Conservation (phyloP, 2,329 filamentous ascomycete species). For the Kalmusia sp. region DNA sequence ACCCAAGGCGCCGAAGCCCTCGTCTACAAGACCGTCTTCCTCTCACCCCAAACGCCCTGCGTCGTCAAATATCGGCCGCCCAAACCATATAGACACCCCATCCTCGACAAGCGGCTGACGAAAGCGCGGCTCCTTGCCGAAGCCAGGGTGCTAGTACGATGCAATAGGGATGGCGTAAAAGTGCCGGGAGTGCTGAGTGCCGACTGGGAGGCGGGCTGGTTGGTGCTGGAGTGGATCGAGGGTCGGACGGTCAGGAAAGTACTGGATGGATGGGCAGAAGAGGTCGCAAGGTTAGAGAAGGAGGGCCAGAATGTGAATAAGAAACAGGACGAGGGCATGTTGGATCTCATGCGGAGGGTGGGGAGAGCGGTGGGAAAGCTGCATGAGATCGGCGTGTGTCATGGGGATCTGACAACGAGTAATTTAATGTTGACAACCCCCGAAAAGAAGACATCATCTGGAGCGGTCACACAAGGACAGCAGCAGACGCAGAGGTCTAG, state of each 20-base stretch:
- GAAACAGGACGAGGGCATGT: constrained; percentile 34
- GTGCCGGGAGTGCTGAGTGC: constrained; percentile 82
- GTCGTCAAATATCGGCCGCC: constrained; percentile 90
- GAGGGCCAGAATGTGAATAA: constrained; percentile 31
- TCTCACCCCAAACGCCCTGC: constrained; percentile 70
- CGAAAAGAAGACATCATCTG: neutral
- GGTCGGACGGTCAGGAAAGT: constrained; percentile 73
- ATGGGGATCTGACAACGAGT: constrained; percentile 96
- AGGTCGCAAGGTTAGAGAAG: constrained; percentile 33
- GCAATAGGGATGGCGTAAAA: constrained; percentile 76
- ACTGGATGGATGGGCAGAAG: constrained; percentile 71
- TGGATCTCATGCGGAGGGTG: constrained; percentile 71
- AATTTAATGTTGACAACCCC: constrained; percentile 78
- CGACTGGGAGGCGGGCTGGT: constrained; percentile 67
- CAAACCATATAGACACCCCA: constrained; percentile 91
- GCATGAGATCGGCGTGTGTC: constrained; percentile 85
- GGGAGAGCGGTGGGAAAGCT: constrained; percentile 75
- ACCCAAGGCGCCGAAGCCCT: constrained; percentile 96
- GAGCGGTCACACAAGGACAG: neutral
- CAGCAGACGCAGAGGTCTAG: neutral
- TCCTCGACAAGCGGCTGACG: constrained; percentile 86
- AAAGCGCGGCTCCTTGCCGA: constrained; percentile 87
- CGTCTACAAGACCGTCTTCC: constrained; percentile 85
- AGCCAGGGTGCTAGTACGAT: constrained; percentile 82
- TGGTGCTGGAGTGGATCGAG: constrained; percentile 57